Evolutionary conservation across 2,329 filamentous ascomycete species (phyloP).

Genomic region (Monilinia vaccinii-corymbosi): DNA sequence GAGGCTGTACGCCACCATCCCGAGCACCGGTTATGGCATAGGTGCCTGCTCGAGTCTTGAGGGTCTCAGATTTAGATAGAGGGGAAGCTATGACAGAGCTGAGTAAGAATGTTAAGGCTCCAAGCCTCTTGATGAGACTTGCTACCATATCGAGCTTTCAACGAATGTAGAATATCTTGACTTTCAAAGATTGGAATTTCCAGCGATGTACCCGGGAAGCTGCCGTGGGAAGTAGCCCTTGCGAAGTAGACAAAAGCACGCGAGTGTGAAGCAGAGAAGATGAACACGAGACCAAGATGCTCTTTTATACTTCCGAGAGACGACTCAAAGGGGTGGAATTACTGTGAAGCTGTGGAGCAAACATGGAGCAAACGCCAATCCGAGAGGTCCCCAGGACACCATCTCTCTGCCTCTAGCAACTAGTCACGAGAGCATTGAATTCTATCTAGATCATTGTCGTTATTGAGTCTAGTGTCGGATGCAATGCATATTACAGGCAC

Average conservation of each 20-base stretch:
- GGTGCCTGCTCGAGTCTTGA: neutral
- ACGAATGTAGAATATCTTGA: neutral
- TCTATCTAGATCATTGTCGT: too few species aligned
- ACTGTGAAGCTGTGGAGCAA: neutral
- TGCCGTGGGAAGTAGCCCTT: neutral
- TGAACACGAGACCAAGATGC: neutral
- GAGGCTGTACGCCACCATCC: conserved; percentile 27
- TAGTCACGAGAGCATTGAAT: too few species aligned
- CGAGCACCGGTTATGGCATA: conserved; percentile 7
- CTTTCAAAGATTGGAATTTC: neutral
- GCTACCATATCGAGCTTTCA: neutral
- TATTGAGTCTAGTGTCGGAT: too few species aligned
- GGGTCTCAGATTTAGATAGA: neutral
- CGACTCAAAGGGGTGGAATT: neutral
- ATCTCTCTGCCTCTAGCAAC: neutral
- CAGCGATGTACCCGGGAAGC: neutral
- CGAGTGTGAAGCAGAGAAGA: too few species aligned
- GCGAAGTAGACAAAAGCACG: neutral
- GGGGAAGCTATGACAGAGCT: neutral
- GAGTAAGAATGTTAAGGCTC: neutral
- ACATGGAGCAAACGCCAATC: neutral
- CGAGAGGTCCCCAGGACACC: neutral
- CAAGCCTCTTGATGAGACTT: neutral
- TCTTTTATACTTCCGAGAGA: neutral
- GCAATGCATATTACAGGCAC: too few species aligned